Evolutionary conservation across 108 stramenopile species (phyloP).

Genomic region (Cyclotella kingstonii): DNA sequence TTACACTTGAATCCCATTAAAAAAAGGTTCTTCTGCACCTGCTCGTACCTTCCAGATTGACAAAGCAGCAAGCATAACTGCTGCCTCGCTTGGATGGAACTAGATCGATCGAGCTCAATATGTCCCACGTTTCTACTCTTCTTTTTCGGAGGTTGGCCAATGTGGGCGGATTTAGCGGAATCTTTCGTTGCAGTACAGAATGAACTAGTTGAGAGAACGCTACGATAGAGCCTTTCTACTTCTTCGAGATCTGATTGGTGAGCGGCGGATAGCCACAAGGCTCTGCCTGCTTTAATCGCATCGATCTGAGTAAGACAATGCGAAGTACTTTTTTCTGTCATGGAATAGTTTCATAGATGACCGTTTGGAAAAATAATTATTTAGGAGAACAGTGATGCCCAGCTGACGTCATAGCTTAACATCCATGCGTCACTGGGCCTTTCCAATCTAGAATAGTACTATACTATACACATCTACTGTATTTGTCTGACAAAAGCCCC

Average conservation of each 20-base stretch:
- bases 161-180: background rate
- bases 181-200: background rate
- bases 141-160: conserved; percentile 16
- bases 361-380: too few species aligned
- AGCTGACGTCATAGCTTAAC: too few species aligned
- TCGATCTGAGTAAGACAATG: too few species aligned
- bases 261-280: conserved; percentile 33
- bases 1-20: conserved; percentile 69
- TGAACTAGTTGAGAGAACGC: conserved; percentile 44
- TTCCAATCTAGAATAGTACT: too few species aligned
- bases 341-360: too few species aligned
- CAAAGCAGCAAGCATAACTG: conserved; percentile 61
- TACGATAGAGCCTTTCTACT: conserved; percentile 54
- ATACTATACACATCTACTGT: too few species aligned
- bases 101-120: conserved; percentile 32
- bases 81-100: conserved; percentile 56
- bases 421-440: too few species aligned
- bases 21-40: conserved; percentile 55
- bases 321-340: too few species aligned
- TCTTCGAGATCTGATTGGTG: conserved; percentile 43
- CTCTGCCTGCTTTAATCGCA: conserved; percentile 17
- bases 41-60: conserved; percentile 61
- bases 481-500: too few species aligned
- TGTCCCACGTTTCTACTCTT: conserved; percentile 14
- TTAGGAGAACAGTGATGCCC: too few species aligned